Conservation (phyloP, 306 rosid genomes). For the Gynostemma pentaphyllum region DNA sequence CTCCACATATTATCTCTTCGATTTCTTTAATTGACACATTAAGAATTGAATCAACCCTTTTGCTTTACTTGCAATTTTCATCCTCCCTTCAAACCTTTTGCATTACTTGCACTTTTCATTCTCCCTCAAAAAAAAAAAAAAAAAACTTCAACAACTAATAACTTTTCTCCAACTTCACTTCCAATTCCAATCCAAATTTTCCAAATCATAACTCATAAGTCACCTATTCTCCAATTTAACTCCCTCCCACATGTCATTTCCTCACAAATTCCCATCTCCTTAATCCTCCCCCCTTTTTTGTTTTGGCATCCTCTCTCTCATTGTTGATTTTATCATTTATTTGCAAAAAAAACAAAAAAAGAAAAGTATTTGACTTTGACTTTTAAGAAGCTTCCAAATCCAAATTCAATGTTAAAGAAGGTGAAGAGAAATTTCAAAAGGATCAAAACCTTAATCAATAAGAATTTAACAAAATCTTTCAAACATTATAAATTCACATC, state of each 20-base stretch:
- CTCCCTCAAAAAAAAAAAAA: too few relatives aligned
- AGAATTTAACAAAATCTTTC: slow-evolving; percentile 15
- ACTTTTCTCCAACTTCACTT: too few relatives aligned
- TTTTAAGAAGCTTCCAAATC: neutral
- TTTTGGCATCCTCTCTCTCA: neutral
- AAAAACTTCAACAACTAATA: too few relatives aligned
- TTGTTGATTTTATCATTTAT: neutral
- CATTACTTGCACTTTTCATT: too few relatives aligned
- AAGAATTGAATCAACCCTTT: neutral
- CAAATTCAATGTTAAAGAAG: slow-evolving; percentile 31
- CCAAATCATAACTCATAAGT: too few relatives aligned
- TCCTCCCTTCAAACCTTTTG: neutral
- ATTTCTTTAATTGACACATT: slow-evolving; percentile 4
- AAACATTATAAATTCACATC: slow-evolving; percentile 6
- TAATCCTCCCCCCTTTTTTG: neutral
- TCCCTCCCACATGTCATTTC: slow-evolving; percentile 8
- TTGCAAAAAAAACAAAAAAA: too few relatives aligned
- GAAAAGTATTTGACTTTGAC: neutral
- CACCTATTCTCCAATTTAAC: slow-evolving; percentile 8
- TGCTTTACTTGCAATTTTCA: slow-evolving; percentile 16
- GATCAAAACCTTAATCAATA: slow-evolving; percentile 22
- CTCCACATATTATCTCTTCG: neutral
- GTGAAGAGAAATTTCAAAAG: slow-evolving; percentile 9
- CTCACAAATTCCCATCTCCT: neutral
- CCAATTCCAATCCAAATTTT: too few relatives aligned